Evolutionary conservation across 225 moss, liverwort and hornwort species (phyloP).

Genomic region (Antitrichia curtipendula): DNA sequence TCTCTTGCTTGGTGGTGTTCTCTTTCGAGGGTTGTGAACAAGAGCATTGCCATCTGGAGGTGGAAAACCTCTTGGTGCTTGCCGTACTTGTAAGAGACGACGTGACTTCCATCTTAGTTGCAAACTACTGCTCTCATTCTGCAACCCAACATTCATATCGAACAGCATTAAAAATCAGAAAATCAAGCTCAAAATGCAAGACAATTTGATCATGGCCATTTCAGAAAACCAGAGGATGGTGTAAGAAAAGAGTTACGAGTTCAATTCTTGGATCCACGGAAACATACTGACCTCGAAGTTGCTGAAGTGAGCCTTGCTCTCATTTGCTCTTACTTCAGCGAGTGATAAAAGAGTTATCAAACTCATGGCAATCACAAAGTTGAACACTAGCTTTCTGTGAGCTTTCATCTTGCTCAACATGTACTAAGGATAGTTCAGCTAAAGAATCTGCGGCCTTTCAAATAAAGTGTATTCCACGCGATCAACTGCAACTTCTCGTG

Average conservation of each 20-base stretch:
- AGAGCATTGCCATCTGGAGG: conserved; percentile 12
- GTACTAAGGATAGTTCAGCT: too few relatives aligned
- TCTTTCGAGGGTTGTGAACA: neutral
- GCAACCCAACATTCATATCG: neutral
- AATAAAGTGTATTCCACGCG: neutral
- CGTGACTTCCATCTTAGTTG: neutral
- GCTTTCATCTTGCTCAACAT: neutral
- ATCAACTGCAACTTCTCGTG: neutral
- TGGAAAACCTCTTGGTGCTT: neutral
- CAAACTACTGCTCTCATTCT: neutral
- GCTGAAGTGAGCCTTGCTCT: neutral
- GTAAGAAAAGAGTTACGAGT: neutral
- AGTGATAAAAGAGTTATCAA: neutral
- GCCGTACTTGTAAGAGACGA: conserved; percentile 2
- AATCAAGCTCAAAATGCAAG: neutral
- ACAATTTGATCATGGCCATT: neutral
- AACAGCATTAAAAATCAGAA: neutral
- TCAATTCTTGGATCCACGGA: neutral
- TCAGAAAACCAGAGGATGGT: neutral
- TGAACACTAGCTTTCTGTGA: neutral
- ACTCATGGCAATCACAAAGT: neutral
- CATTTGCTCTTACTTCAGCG: neutral
- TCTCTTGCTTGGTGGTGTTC: neutral
- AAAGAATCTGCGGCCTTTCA: neutral
- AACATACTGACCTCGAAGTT: neutral